Evolutionary conservation across 1,139 yeast genomes (phyloP), one percentile per base, ranked within the genome.

Genomic region (Scheffersomyces segobiensis): DNA sequence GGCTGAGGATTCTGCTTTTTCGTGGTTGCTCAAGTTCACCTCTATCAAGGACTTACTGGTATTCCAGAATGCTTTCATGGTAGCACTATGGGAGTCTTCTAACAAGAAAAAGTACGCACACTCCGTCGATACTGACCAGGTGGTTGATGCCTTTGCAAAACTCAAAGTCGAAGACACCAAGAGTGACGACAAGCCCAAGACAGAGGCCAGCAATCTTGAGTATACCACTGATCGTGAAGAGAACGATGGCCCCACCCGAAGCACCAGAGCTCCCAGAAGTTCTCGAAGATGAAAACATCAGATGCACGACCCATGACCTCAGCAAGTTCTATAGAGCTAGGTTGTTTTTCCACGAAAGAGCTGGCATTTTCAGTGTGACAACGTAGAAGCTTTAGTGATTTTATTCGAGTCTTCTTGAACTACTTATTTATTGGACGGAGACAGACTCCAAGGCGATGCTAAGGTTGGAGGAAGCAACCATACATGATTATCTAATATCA

Each of bases 1-100:
- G 5, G 67, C 75, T 1, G 76, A 69, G 17, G 73, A 76, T 2
- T 66, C 69, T 1, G 80, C 85, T 0, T 78, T 79, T 54, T 88
- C 97, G 0, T 90, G 90, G 83, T 77, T 89, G 60, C 63, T 91
- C 49, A 84, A 81, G 65, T 91, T 92, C 66, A 64, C 64, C 0
- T 68, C 72, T 50, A 70, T 73, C 20, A 76, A 75, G 1, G 71
- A 71, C 0, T 77, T 88, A 59, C 75, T 77, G 39, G 64, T 67
- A 20, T 89, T 91, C 68, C 91, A 89, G 68, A 69, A 69, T 3
- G 70, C 67, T 2, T 82, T 87, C 64, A 79, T 85, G 69, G 77
- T 77, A 50, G 78, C 87, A 1, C 72, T 85, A 57, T 91, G 91
- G 88, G 93, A 91, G 71, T 64, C 81, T 5, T 72, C 79, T 50